Base-by-base conservation (phyloP, 192 early-diverging fungal species). In the Coemansia sp. region DNA sequence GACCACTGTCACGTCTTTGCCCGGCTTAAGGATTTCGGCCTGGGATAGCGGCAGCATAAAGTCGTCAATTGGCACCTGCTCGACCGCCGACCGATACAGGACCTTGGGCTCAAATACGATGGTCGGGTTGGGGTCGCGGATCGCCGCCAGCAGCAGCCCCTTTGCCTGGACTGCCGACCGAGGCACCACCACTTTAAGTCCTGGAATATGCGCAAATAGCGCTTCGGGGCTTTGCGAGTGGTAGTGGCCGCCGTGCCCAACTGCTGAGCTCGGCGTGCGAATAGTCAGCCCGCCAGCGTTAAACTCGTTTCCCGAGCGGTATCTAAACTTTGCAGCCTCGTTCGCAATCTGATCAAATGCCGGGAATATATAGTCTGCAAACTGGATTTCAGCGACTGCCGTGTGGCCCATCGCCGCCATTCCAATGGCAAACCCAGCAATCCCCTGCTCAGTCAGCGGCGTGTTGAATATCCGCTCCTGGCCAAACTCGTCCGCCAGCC, bases 301-400 rank as follows among this genome's bases (percentile, higher is more conserved):
- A 70, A 96, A 98, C 65, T 87, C 77, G 58, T 89, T 88, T n/a
- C 96, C 96, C 6, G 91, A 91, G 21, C 96, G 84, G 83, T 97
- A 98, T 42, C 96, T 86, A 75, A 89, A 98, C 80, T 98, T 98
- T 25, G 95, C 92, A 9, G 96, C 96, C 71, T 98, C 96, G 70
- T 98, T 98, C 7, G 95, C 95, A 29, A 98, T 67, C 81, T 98
- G 96, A 77, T 98, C 96, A 67, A 97, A 98, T 8, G 95, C 96
- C 5, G 96, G 96, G 73, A 92, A 96, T 12, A 98, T 93, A 62
- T 98, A 98, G 80, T 98, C 96, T 5, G 94, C 96, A 80, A 98
- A 98, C 80, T 98, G 96, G 25, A 98, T 97, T 73, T 98, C 96
- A 24, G 96, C 96, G 66, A 98, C 92, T 42, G 96, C 93, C 18